phyloP scores from a whole-genome alignment of 2,329 filamentous ascomycete genomes.

The Alternaria infectoria region DNA sequence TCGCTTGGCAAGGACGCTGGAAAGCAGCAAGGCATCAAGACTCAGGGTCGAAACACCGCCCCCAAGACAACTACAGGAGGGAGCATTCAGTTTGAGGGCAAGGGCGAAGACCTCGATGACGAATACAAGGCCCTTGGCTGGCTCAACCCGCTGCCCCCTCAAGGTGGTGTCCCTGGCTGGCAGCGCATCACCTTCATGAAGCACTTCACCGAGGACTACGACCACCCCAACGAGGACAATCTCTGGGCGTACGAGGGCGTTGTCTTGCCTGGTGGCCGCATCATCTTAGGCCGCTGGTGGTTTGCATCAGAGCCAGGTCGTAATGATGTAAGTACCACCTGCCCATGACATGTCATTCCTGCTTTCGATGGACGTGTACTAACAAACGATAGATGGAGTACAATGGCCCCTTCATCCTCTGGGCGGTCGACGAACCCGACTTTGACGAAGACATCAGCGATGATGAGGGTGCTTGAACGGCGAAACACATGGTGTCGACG shows the following conservation, averaged over 20 bases:
- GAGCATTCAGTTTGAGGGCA: slow-evolving; percentile 47
- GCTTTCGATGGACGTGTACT: slow-evolving; percentile 4
- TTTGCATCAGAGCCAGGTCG: slow-evolving; percentile 36
- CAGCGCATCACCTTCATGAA: slow-evolving; percentile 63
- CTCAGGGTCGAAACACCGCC: slow-evolving; percentile 12
- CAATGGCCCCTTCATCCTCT: slow-evolving; percentile 40
- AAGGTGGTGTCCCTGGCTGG: slow-evolving; percentile 58
- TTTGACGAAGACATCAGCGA: slow-evolving; percentile 4
- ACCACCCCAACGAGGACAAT: slow-evolving; percentile 38
- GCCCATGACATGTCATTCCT: neutral
- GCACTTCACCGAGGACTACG: slow-evolving; percentile 49
- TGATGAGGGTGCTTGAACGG: neutral
- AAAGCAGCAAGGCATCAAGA: slow-evolving; percentile 6
- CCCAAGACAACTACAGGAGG: slow-evolving; percentile 3
- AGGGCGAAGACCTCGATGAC: slow-evolving; percentile 47
- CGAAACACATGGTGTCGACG: neutral
- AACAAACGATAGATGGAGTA: slow-evolving; percentile 24
- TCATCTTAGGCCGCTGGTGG: slow-evolving; percentile 59
- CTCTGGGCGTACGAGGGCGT: slow-evolving; percentile 59
- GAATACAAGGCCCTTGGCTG: slow-evolving; percentile 52
- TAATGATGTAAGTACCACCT: slow-evolving; percentile 23
- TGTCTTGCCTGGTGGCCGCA: slow-evolving; percentile 54
- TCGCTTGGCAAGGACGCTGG: slow-evolving; percentile 35
- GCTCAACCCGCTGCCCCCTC: slow-evolving; percentile 57
- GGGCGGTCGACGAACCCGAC: slow-evolving; percentile 44